A percentile compares a stretch with the other conserved stretches of the same genome.
Conservation (phyloP, 1,139 yeast genomes). For the Pichia terricola region DNA sequence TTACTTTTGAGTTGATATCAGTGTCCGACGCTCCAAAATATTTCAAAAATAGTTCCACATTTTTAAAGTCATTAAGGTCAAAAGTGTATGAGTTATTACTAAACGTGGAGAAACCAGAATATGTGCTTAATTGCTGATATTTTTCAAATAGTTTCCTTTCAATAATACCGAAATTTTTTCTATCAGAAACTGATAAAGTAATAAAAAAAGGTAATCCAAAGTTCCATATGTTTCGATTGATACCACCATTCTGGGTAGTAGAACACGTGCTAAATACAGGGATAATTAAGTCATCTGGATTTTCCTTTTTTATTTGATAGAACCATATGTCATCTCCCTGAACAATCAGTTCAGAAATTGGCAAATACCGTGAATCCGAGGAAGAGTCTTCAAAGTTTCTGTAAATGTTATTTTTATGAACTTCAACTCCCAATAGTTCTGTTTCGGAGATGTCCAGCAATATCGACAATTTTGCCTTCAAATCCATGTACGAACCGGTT, state of each 20-base stretch:
- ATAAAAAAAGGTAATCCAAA: conserved; percentile 77
- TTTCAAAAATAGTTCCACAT: background rate
- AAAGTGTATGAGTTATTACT: background rate
- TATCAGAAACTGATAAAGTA: conserved; percentile 37
- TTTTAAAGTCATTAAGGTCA: background rate
- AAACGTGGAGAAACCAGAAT: conserved; percentile 16
- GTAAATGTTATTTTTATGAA: conserved; percentile 62
- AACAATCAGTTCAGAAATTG: conserved; percentile 61
- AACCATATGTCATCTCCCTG: conserved; percentile 57
- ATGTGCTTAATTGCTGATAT: conserved; percentile 33
- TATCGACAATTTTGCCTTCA: conserved; percentile 50
- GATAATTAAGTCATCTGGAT: conserved; percentile 40
- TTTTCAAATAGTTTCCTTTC: conserved; percentile 43
- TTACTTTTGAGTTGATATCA: background rate
- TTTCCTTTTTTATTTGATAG: conserved; percentile 47
- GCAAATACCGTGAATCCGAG: conserved; percentile 50
- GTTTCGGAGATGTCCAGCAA: conserved; percentile 36
- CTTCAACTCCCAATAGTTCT: conserved; percentile 55
- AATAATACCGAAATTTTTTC: conserved; percentile 44
- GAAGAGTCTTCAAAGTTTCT: conserved; percentile 54
- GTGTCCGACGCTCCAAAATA: background rate
- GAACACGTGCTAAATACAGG: conserved; percentile 58
- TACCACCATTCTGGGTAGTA: conserved; percentile 12
- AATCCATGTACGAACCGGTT: conserved; percentile 54
- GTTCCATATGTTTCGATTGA: conserved; percentile 27